Evolutionary conservation across 768 basidiomycete species (phyloP), one percentile per base, ranked within the genome.

Genomic region (Terana coerulea): DNA sequence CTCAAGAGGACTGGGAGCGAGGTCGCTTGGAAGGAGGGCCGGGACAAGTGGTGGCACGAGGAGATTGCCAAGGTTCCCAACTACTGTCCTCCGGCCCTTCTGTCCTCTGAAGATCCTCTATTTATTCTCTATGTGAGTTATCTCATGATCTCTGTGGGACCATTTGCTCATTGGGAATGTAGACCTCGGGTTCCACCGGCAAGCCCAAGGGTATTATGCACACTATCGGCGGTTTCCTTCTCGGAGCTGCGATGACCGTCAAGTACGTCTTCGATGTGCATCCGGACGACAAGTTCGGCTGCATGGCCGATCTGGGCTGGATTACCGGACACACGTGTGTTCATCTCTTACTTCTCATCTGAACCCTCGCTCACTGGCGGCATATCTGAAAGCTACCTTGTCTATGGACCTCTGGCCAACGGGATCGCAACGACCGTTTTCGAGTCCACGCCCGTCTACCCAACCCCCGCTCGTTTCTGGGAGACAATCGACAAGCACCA

Each of bases 261-360:
- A 98, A 98, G 73, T 98, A 97, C 68, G 92, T 97, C 57, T 99
- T 98, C 65, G 95, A 99, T 67, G 81, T 98, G 21, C 95, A 99
- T 68, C 84, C 88, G n/a, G 93, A 90, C 52, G 95, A 98, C 73
- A 84, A 78, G 59, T 98, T 95, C 68, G 97, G 86, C 1, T 98
- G 95, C 75, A 94, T 98, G 95, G 95, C 95, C 51, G 95, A 98
- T 65, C 79, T 98, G 47, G 95, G 95, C 61, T 98, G 95, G 95
- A 95, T 98, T 73, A 98, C 95, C 2, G 95, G 95, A 19, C 93
- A 97, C 72, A 90, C 89, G 71, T 90, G 54, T 57, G 68, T 62
- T 12, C 10, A 22, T 14, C 29, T 40, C 8, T 7, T 15, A 40
- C 9, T 19, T n/a, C 19, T 19, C 24, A 10, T 26, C 25, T 6